Percentiles rank a stretch among this genome's conserved stretches.
Conservation (phyloP, 2,329 filamentous ascomycete species). For the Sporothrix globosa region DNA sequence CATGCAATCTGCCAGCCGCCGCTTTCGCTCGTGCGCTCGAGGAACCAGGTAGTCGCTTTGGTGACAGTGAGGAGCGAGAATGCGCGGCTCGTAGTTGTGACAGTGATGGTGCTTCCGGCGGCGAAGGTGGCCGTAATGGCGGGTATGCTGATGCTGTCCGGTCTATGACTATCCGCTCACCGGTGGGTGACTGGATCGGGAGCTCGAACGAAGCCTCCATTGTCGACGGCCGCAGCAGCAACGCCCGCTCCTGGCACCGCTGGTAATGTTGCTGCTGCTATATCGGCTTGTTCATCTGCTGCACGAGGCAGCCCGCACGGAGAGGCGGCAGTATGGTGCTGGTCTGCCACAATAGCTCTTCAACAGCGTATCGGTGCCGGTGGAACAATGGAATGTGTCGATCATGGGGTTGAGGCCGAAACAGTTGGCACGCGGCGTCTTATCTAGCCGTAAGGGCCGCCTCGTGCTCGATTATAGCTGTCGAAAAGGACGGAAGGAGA, state of each 20-base stretch:
- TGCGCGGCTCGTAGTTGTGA: constrained; percentile 5
- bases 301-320: constrained; percentile 30
- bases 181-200: constrained; percentile 35
- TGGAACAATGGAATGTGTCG: constrained; percentile 15
- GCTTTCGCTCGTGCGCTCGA: not conserved
- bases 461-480: not conserved
- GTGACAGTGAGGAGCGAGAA: constrained; percentile 27
- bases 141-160: constrained; percentile 23
- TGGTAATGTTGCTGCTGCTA: constrained; percentile 22
- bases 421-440: constrained; percentile 1
- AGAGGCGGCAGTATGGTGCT: constrained; percentile 24
- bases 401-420: constrained; percentile 15
- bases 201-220: constrained; percentile 39
- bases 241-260: constrained; percentile 23
- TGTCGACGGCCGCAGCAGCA: not conserved
- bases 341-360: constrained; percentile 12
- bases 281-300: constrained; percentile 17
- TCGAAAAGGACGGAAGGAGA: constrained; percentile 23
- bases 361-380: constrained; percentile 20
- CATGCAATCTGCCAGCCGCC: not conserved
- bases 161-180: constrained; percentile 26
- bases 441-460: not conserved
- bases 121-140: constrained; percentile 28
- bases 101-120: constrained; percentile 29
- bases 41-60: constrained; percentile 9